Conservation (phyloP, 805 yeast genomes). For the Metschnikowia continentalis region DNA sequence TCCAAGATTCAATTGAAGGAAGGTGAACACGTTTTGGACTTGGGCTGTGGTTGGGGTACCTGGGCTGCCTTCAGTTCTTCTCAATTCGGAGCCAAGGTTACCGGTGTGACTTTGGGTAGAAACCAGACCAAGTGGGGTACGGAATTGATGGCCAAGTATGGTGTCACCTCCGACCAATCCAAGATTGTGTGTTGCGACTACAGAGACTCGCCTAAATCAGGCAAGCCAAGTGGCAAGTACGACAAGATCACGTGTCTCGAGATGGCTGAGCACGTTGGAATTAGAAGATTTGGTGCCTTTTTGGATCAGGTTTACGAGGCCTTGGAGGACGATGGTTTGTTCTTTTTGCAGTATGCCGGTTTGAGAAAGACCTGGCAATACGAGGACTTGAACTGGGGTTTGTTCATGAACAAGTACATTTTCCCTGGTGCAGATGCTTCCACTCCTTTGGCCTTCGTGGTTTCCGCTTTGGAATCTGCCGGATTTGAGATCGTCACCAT, state of each 20-base stretch:
- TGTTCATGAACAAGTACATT: conserved; percentile 92
- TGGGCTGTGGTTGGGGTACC: conserved; percentile 98
- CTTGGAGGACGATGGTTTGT: conserved; percentile 88
- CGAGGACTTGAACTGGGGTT: conserved; percentile 91
- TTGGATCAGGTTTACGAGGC: conserved; percentile 77
- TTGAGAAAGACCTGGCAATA: conserved; percentile 90
- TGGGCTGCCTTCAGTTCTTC: conserved; percentile 79
- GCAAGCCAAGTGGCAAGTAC: conserved; percentile 46
- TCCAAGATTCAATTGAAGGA: conserved; percentile 72
- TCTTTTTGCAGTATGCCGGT: conserved; percentile 86
- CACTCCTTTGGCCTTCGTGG: conserved; percentile 83
- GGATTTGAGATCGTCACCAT: conserved; percentile 82
- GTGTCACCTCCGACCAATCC: conserved; percentile 64
- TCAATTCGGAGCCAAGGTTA: conserved; percentile 78
- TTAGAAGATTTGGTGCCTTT: conserved; percentile 73
- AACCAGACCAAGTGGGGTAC: conserved; percentile 93
- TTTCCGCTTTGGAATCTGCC: conserved; percentile 69
- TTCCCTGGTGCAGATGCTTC: conserved; percentile 98
- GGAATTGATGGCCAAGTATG: conserved; percentile 61
- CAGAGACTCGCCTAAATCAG: conserved; percentile 80
- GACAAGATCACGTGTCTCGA: conserved; percentile 87
- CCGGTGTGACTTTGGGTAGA: conserved; percentile 86
- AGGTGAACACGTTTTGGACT: conserved; percentile 74
- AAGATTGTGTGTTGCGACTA: conserved; percentile 79
- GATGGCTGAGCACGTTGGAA: conserved; percentile 96